Conservation (phyloP, 2,329 filamentous ascomycete species). For the Cryphonectria japonica region DNA sequence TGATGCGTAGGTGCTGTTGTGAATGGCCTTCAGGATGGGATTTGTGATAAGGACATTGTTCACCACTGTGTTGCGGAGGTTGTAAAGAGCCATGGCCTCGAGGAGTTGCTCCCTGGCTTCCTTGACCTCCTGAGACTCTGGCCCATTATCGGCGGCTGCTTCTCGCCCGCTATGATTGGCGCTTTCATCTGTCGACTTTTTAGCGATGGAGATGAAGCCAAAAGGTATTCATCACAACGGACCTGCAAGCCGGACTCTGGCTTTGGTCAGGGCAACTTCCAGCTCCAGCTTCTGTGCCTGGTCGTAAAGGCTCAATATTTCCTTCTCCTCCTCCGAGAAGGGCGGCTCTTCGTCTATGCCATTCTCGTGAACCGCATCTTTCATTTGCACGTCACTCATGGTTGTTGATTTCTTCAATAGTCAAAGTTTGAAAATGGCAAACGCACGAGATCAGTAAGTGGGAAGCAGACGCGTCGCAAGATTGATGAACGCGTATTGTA, state of each 20-base stretch:
- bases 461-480: constrained; percentile 8
- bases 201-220: background rate
- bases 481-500: background rate
- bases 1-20: constrained; percentile 66
- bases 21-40: constrained; percentile 77
- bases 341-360: constrained; percentile 34
- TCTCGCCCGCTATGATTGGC: background rate
- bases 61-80: constrained; percentile 69
- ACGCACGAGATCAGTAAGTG: background rate
- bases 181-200: constrained; percentile 20
- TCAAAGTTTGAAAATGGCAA: too few species aligned
- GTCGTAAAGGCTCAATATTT: constrained; percentile 71
- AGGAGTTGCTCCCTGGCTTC: constrained; percentile 68
- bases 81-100: constrained; percentile 70
- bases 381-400: constrained; percentile 33
- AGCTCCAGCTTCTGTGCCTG: constrained; percentile 71
- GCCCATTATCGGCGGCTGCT: background rate
- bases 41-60: constrained; percentile 72
- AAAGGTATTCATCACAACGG: background rate
- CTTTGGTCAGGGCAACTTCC: constrained; percentile 69
- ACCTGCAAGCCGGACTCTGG: constrained; percentile 33
- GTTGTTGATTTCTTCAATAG: background rate
- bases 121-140: constrained; percentile 50
- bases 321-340: constrained; percentile 68
- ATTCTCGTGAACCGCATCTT: constrained; percentile 39